A percentile compares a stretch with the other conserved stretches of the same genome.
Conservation (phyloP, 176 grass and related monocot species). For the Themeda triandra region DNA sequence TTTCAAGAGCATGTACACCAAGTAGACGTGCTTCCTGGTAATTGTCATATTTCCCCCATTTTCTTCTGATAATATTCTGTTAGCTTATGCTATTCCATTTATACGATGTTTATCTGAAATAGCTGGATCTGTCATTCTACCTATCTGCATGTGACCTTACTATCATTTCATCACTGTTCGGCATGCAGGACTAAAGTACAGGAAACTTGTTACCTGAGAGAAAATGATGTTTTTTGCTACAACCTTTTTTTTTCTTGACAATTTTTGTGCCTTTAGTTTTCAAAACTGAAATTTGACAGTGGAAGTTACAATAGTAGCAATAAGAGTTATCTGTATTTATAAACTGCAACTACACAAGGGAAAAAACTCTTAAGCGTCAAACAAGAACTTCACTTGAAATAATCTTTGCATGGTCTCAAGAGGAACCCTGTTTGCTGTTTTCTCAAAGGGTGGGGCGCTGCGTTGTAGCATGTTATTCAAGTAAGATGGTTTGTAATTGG, state of each 20-base stretch:
- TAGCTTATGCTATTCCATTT: not conserved
- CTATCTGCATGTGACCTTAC: not conserved
- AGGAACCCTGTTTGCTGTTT: not conserved
- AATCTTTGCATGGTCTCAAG: not conserved
- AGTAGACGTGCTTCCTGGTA: conserved; percentile 83
- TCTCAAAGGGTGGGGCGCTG: not conserved
- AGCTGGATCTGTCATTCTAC: not conserved
- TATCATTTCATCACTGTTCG: not conserved
- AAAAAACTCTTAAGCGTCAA: not conserved
- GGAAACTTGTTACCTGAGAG: not conserved
- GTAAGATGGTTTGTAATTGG: conserved; percentile 7
- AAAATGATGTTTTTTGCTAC: not conserved
- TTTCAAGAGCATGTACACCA: conserved; percentile 46
- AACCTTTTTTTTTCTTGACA: not conserved
- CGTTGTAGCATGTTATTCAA: not conserved
- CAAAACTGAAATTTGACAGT: not conserved
- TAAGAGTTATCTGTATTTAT: not conserved
- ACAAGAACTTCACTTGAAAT: not conserved
- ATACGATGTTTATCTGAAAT: not conserved
- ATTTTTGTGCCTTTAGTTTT: not conserved
- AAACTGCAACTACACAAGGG: not conserved
- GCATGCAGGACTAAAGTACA: not conserved
- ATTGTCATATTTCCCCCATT: not conserved
- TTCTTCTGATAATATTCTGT: conserved; percentile 21
- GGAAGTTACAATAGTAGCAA: not conserved